Evolutionary conservation across 108 stramenopile genomes (phyloP), one percentile per base, ranked within the genome.

Genomic region (Skeletonema menzelii): DNA sequence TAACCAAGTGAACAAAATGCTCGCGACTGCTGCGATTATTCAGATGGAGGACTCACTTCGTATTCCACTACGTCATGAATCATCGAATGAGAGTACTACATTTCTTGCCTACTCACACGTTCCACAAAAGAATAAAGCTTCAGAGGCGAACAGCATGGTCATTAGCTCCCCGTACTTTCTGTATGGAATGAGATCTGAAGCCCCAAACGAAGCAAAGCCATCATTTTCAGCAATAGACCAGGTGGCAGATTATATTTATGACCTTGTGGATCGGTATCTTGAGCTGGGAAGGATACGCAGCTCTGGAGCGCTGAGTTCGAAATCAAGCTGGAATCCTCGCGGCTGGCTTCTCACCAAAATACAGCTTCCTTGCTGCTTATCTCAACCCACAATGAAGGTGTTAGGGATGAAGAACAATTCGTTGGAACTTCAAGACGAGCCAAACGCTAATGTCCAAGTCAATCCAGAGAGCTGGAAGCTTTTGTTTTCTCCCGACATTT

Each of bases 1-100:
- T n/a, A 66, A 60, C 49, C 66, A 72, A 56, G 78, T 79, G 34
- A 79, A 79, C 59, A 79, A 79, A 67, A 79, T 79, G 78, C 71
- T 79, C 19, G 78, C 78, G 49, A 66, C 70, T 66, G 67, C 78
- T 0, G 71, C 64, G 46, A 42, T 79, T 12, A 63, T 79, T 35
- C 78, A 79, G 59, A 67, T 72, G 71, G 78, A 79, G 47, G 59
- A 62, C 68, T 59, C 66, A 19, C 59, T 79, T 27, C 59, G 49
- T 42, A 3, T 68, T 22, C 71, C 71, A 59, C 13, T 59, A 42
- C 38, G n/a, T 40, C 34, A 57, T 7, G 13, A 15, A 15, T 27
- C 56, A 47, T 61, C 66, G 11, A 31, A 38, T 28, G 32, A 17
- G 20, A 69, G 32, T 46, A 42, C 57, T 27, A 55, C 67, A n/a